Evolutionary conservation across 139 green algal genomes (phyloP), one percentile per base, ranked within the genome.

Genomic region (Astrephomene gubernaculifera): DNA sequence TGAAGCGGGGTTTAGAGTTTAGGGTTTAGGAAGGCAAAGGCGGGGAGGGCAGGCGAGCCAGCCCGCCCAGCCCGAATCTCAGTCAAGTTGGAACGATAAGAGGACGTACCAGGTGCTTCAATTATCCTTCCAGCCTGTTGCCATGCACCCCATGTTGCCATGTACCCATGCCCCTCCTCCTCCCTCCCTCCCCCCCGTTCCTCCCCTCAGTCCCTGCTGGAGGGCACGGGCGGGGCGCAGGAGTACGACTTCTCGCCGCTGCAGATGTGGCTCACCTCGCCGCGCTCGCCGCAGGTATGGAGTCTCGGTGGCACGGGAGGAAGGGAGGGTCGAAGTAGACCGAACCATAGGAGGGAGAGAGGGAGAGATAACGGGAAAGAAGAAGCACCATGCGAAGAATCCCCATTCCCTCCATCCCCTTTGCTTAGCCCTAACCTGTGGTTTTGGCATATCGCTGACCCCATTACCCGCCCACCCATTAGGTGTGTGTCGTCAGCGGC

Each of bases 231-330:
- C 33, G 78, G 78, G 14, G 43, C 78, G 8, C 63, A 74, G 61
- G 78, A 84, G 78, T 84, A 84, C 64, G 78, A 84, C 78, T 84
- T 84, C 64, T 63, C 78, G n/a, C 63, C 78, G n/a, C 39, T 84
- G 61, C 78, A 84, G 60, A 64, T 84, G 63, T 84, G 78, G 78
- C 43, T 84, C 61, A 84, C 78, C 0, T 84, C 78, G 41, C 61
- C 78, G 31, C 61, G 78, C 61, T 38, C 78, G 41, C 78, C 78
- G 29, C 78, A 84, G 41, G 74, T n/a, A 41, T 29, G 61, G 61
- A 6, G 17, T 24, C 57, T 12, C 49, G 17, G 49, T 12, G 49
- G 49, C 12, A 17, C 12, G 12, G 49, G 49, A 17, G 49, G 49
- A 12, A 17, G 49, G 49, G 49, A 57, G 49, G 49, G 49, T 12